Conservation (phyloP, 768 basidiomycete genomes). For the Suillus decipiens region DNA sequence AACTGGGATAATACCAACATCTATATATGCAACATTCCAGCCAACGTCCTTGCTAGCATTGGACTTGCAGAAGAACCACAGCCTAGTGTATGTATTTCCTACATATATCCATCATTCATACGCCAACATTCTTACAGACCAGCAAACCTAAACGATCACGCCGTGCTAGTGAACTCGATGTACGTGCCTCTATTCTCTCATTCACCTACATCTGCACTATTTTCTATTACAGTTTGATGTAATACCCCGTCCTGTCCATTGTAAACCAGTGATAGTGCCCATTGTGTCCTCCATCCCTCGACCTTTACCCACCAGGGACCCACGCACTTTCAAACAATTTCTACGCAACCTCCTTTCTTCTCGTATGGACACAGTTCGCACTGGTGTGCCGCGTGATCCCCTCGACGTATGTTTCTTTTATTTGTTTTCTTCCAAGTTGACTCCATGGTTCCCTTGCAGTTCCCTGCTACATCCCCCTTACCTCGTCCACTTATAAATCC, state of each 20-base stretch:
- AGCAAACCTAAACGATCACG: too few relatives aligned
- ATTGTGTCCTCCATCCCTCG: not conserved
- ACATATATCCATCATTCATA: not conserved
- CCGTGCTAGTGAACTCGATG: not conserved
- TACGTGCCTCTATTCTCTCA: not conserved
- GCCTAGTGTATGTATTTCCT: not conserved
- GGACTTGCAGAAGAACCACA: not conserved
- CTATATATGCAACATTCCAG: not conserved
- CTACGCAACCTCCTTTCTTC: not conserved
- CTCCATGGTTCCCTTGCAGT: not conserved
- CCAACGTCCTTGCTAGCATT: not conserved
- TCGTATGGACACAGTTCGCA: not conserved
- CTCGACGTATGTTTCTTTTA: not conserved
- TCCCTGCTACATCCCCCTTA: not conserved
- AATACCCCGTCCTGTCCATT: not conserved
- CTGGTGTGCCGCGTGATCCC: not conserved
- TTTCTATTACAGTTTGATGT: not conserved
- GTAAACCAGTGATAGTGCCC: not conserved
- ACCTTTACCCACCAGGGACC: too few relatives aligned
- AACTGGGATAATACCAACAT: not conserved
- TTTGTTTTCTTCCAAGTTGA: not conserved
- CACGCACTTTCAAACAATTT: not conserved
- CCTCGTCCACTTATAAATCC: not conserved
- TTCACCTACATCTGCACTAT: not conserved
- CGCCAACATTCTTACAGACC: not conserved